Conservation (phyloP, 208 protist genomes). For the Acanthamoeba lenticulata region DNA sequence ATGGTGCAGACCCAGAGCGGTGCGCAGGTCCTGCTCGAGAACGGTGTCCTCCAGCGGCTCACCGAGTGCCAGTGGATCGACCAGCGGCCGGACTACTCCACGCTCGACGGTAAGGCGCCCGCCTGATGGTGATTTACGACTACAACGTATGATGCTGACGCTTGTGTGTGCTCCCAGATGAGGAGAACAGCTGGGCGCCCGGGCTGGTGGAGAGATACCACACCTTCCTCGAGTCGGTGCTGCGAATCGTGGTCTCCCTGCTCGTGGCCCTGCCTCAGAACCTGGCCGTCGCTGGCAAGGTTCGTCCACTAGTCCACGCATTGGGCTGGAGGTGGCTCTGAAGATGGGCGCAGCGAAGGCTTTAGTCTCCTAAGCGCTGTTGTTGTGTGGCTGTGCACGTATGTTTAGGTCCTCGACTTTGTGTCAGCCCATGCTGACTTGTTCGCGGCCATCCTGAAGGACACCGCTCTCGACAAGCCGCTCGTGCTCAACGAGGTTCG, state of each 20-base stretch:
- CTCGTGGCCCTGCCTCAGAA: constrained; percentile 68
- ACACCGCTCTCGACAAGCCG: constrained; percentile 14
- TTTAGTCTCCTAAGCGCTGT: not conserved
- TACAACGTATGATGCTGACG: not conserved
- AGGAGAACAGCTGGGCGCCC: constrained; percentile 52
- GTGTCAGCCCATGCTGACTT: constrained; percentile 45
- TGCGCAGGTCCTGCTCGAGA: constrained; percentile 41
- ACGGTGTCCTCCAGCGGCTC: constrained; percentile 57
- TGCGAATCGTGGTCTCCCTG: constrained; percentile 55
- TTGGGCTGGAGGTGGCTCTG: not conserved
- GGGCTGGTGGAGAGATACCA: constrained; percentile 38
- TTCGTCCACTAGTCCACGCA: not conserved
- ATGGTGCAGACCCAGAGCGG: constrained; percentile 53
- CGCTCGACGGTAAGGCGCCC: not conserved
- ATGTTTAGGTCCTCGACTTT: constrained; percentile 54
- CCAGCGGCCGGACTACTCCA: constrained; percentile 59
- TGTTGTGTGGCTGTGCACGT: not conserved
- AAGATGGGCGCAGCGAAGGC: not conserved
- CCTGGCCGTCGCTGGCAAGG: constrained; percentile 20
- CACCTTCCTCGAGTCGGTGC: constrained; percentile 40
- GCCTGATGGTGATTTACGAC: not conserved
- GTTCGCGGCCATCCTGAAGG: constrained; percentile 44
- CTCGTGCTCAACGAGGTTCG: constrained; percentile 40
- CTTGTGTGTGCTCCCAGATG: not conserved
- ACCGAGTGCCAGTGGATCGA: constrained; percentile 62